Base-by-base conservation (phyloP, 148 eudicot species). In the Suaeda aralocaspica region DNA sequence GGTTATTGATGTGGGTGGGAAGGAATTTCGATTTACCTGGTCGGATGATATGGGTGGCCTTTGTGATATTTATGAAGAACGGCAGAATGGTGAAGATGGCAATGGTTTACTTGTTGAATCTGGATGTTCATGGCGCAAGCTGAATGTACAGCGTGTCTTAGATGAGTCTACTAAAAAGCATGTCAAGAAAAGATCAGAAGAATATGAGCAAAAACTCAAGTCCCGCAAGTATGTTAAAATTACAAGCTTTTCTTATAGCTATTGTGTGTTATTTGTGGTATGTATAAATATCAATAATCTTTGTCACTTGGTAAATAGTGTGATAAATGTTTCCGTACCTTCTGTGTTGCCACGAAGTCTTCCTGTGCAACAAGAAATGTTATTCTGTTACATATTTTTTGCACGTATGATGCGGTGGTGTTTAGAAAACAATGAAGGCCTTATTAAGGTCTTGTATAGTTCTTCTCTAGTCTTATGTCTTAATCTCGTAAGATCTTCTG, bases 21-120 rank as follows among this genome's bases (percentile, higher is more conserved):
- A 94, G 82, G 85, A 78, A 76, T 89, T 89, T 66, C 88, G 84
- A 73, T 94, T 94, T 73, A 87, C 93, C 41, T 91, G 97, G 97
- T 84, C 97, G 1, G 84, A 76, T 51, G 99, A 94, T 77, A 71
- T 73, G 63, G 87, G 87, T 57, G 84, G 82, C 66, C 81, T 87
- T 15, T 94, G 99, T 76, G 97, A 94, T 74, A 86, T 89, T 50
- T 94, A 94, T 53, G 97, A 94, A 79, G 97, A 94, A 77, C 92
- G 91, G 34, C 86, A 69, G 79, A 74, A 87, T 77, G 89, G 91
- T 61, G 99, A 89, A 74, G 91, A 82, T 84, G 92, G 96, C 72
- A 84, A 86, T 78, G 92, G 96, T 64, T 80, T 91, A 78, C 96
- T 94, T 74, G 89, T 94, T 64, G 99, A 91, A 81, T 89, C 97